Evolutionary conservation across 345 rosid species (phyloP), one percentile per base, ranked within the genome.

Genomic region (Eucalyptus polyanthemos): DNA sequence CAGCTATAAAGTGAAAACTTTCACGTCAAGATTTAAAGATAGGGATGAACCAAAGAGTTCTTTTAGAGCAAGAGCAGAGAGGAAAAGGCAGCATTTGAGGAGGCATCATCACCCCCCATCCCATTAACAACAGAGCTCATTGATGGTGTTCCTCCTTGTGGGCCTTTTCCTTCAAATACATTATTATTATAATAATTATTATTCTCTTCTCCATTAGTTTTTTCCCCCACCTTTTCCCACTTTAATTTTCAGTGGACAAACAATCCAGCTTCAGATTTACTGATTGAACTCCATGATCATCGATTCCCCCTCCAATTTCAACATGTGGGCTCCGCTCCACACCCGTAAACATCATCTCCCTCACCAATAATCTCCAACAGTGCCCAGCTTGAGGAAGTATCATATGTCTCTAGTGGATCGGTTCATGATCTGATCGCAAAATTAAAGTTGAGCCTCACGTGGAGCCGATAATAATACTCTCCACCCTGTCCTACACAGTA

Each of bases 111-210:
- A 94, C 94, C 90, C 93, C 89, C 90, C 90, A 90, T 88, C 76
- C 92, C 92, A 92, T 90, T 89, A 92, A 89, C 95, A 93, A 93
- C 90, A 92, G 90, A 87, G 88, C 92, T 92, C 92, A 92, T 91
- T 91, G 94, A 95, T 93, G 91, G 87, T 93, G 92, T 92, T 94
- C 90, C 92, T 91, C 90, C 85, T 88, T 88, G 98, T 94, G 96
- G 97, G 94, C 93, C 97, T 88, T 86, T 86, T 86, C 13, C 29
- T 31, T 11, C 56, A 29, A 9, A 15, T 50, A 45, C 87, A 27
- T 49, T 49, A 45, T 31, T 86, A 29, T 27, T 49, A 62, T 29
- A 12, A 81, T 81, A 22, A 81, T 42, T 40, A 49, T 29, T 50
- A 49, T 86, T 86, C 87, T 45, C 42, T 86, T 86, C 47, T 50